Conservation (phyloP, 129 eudicot genomes). For the Flaveria brownii region DNA sequence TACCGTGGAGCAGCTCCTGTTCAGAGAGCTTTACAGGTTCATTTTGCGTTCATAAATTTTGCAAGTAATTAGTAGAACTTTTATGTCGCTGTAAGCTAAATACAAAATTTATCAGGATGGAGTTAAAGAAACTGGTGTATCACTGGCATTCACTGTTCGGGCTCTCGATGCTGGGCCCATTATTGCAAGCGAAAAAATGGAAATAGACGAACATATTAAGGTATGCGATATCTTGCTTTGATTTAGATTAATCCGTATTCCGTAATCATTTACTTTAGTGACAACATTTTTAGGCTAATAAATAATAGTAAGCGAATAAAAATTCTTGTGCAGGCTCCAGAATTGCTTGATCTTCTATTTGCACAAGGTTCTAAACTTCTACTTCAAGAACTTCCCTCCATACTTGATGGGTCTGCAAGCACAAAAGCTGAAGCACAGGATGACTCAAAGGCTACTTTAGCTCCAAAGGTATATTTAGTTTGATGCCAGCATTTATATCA, state of each 20-base stretch:
- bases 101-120: conserved; percentile 62
- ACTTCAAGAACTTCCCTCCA: conserved; percentile 79
- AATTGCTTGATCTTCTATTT: conserved; percentile 72
- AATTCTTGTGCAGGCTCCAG: conserved; percentile 73
- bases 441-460: conserved; percentile 80
- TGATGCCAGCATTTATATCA: conserved; percentile 11
- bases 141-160: conserved; percentile 85
- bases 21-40: conserved; percentile 97
- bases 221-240: conserved; percentile 27
- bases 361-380: conserved; percentile 76
- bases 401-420: conserved; percentile 84
- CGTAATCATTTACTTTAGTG: neutral
- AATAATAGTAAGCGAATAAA: neutral
- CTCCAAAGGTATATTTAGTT: conserved; percentile 71
- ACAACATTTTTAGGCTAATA: neutral
- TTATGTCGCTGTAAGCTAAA: neutral
- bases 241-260: neutral
- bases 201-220: conserved; percentile 79
- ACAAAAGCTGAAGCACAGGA: conserved; percentile 72
- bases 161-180: conserved; percentile 91
- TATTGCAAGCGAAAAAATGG: conserved; percentile 62
- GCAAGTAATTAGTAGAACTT: neutral
- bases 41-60: conserved; percentile 18
- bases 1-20: conserved; percentile 99
- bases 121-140: conserved; percentile 88